These are phyloP conservation scores for Leptographium procerum DNA, from an alignment of 2,329 filamentous ascomycete species.

Conservation along the genomic window DNA sequence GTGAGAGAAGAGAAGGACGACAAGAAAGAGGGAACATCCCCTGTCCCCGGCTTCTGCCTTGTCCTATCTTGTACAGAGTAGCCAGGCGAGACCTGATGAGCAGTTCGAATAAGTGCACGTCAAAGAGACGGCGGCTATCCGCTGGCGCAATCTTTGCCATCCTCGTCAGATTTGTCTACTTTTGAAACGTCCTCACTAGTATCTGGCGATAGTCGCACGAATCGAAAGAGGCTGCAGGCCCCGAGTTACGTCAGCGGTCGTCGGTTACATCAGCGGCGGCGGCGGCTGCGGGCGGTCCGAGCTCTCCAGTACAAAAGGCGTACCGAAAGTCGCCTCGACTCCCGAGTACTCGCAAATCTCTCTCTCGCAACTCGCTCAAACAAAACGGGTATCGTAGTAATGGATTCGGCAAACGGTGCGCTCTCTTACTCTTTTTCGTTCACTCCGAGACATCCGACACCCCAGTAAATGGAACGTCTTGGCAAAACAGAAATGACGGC, in stretches of 20 bases:
- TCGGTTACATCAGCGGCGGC: background rate
- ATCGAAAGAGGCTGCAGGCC: background rate
- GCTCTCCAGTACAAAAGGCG: background rate
- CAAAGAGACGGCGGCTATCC: background rate
- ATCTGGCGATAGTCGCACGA: background rate
- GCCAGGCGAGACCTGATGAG: too few relatives aligned
- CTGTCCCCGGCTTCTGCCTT: background rate
- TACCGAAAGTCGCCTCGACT: too few relatives aligned
- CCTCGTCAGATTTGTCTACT: background rate
- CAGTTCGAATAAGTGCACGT: background rate
- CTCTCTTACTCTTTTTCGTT: background rate
- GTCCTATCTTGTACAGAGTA: background rate
- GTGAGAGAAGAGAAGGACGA: background rate
- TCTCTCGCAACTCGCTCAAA: too few relatives aligned
- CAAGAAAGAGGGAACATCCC: too few relatives aligned
- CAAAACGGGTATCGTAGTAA: too few relatives aligned
- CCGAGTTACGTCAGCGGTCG: background rate
- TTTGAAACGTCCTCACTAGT: background rate
- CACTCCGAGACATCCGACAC: constrained; percentile 1
- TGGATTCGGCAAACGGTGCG: background rate
- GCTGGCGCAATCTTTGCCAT: background rate
- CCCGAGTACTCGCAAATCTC: too few relatives aligned
- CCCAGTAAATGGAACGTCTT: background rate
- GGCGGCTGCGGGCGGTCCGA: background rate
- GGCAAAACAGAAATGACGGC: background rate